Conservation (phyloP, 257 asterid genomes). For the Salvia splendens region DNA sequence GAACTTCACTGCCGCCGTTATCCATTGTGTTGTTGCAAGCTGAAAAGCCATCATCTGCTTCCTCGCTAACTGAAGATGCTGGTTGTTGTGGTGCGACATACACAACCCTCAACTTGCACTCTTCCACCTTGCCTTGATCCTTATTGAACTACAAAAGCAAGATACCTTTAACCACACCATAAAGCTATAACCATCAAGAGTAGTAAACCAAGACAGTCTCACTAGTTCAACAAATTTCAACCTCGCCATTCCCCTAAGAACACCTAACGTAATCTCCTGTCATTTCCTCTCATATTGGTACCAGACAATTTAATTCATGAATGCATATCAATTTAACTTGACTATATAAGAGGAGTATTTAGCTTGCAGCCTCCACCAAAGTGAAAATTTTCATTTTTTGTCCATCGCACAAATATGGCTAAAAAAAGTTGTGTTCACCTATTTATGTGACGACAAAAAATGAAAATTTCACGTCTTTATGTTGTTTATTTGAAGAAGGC, state of each 20-base stretch:
- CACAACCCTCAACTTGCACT: slow-evolving; percentile 71
- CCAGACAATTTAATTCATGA: not conserved
- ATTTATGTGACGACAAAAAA: not conserved
- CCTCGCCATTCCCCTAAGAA: not conserved
- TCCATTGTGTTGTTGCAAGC: slow-evolving; percentile 45
- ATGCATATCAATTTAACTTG: not conserved
- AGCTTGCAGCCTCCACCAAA: not conserved
- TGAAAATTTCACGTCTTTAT: not conserved
- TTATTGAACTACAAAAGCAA: slow-evolving; percentile 53
- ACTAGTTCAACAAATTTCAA: slow-evolving; percentile 4
- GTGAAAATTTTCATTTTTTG: not conserved
- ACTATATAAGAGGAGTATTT: not conserved
- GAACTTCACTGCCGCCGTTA: slow-evolving; percentile 43
- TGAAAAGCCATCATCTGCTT: slow-evolving; percentile 64
- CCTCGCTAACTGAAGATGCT: slow-evolving; percentile 73
- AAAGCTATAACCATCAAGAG: not conserved
- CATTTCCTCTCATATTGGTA: not conserved
- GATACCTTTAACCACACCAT: slow-evolving; percentile 1
- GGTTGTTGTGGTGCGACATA: slow-evolving; percentile 69
- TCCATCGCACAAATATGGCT: no score
- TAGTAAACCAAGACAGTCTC: slow-evolving; percentile 11
- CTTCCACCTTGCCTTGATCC: slow-evolving; percentile 68
- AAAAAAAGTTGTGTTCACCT: no score
- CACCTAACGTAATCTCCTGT: no score
- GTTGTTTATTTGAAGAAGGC: not conserved